Conservation (phyloP, 1,284 basidiomycete genomes). For the Ustilago trichophora region DNA sequence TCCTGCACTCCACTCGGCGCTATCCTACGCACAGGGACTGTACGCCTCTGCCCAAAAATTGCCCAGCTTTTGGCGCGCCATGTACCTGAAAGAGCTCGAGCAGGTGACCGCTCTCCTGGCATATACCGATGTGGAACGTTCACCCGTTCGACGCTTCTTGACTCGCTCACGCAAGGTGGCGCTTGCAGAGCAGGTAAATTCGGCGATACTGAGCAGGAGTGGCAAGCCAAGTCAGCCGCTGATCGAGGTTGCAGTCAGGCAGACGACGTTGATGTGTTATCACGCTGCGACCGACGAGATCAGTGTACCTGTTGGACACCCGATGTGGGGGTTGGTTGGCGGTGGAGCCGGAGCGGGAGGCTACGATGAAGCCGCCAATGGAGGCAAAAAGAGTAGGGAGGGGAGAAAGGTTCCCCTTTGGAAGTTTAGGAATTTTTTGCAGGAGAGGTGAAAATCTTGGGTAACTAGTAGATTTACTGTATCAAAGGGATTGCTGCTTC, state of each 20-base stretch:
- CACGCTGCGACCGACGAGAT: slow-evolving; percentile 44
- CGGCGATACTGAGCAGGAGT: slow-evolving; percentile 74
- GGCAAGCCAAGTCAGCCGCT: slow-evolving; percentile 59
- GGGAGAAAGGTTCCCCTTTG: slow-evolving; percentile 27
- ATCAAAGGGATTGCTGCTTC: no score
- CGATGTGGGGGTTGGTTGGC: slow-evolving; percentile 23
- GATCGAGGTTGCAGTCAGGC: slow-evolving; percentile 58
- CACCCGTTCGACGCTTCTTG: slow-evolving; percentile 76
- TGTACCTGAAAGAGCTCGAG: slow-evolving; percentile 76
- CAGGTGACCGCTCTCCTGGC: slow-evolving; percentile 79
- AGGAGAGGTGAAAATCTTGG: slow-evolving; percentile 42
- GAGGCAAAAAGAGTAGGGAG: slow-evolving; percentile 21
- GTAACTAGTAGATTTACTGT: no score
- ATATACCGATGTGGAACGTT: slow-evolving; percentile 77
- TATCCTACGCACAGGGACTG: slow-evolving; percentile 51
- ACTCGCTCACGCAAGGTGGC: slow-evolving; percentile 78
- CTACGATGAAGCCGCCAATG: neutral
- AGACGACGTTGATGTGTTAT: slow-evolving; percentile 54
- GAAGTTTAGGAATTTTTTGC: slow-evolving; percentile 38
- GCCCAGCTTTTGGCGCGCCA: slow-evolving; percentile 60
- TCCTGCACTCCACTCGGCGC: slow-evolving; percentile 49
- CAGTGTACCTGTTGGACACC: slow-evolving; percentile 31
- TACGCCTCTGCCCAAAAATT: slow-evolving; percentile 53
- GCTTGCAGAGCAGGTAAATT: slow-evolving; percentile 84
- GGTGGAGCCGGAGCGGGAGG: neutral